Conservation (phyloP, 768 basidiomycete genomes). For the Boletus pseudopeckii region DNA sequence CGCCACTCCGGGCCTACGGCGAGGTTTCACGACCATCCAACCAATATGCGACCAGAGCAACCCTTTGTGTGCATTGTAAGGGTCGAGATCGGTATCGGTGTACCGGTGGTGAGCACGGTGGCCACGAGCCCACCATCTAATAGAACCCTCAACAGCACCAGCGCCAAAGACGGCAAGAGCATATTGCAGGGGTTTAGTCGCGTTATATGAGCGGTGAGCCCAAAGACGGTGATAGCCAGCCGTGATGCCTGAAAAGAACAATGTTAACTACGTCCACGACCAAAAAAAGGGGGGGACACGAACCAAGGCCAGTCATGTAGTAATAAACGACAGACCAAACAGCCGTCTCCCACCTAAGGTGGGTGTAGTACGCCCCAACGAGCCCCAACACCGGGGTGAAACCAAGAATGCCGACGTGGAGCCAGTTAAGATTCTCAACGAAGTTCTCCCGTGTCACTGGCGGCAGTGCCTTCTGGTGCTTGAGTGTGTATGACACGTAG, state of each 20-base stretch:
- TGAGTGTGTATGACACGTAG: slow-evolving; percentile 75
- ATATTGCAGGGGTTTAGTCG: slow-evolving; percentile 81
- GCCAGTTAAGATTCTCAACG: slow-evolving; percentile 67
- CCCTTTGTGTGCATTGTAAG: slow-evolving; percentile 90
- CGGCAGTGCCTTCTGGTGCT: slow-evolving; percentile 62
- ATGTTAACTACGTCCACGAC: slow-evolving; percentile 29
- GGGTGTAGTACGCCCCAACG: slow-evolving; percentile 65
- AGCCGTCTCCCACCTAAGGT: slow-evolving; percentile 69
- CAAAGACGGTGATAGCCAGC: slow-evolving; percentile 97
- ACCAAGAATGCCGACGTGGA: slow-evolving; percentile 69
- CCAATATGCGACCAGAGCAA: slow-evolving; percentile 84
- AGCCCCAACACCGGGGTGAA: slow-evolving; percentile 71
- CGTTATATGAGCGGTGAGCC: slow-evolving; percentile 96
- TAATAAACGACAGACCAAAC: slow-evolving; percentile 68
- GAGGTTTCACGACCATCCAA: slow-evolving; percentile 93
- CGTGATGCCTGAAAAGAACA: slow-evolving; percentile 59
- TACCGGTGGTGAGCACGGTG: slow-evolving; percentile 98
- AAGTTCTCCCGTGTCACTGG: slow-evolving; percentile 62
- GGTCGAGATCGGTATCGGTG: slow-evolving; percentile 95
- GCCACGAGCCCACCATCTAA: slow-evolving; percentile 98
- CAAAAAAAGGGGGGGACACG: slow-evolving; percentile 37
- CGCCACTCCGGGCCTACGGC: slow-evolving; percentile 84
- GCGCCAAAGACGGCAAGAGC: slow-evolving; percentile 80
- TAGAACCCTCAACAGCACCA: slow-evolving; percentile 93
- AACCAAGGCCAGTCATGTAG: slow-evolving; percentile 79